Evolutionary conservation across 371 early-diverging fungal species (phyloP), one percentile per base, ranked within the genome.

Genomic region (Mucor saturninus): DNA sequence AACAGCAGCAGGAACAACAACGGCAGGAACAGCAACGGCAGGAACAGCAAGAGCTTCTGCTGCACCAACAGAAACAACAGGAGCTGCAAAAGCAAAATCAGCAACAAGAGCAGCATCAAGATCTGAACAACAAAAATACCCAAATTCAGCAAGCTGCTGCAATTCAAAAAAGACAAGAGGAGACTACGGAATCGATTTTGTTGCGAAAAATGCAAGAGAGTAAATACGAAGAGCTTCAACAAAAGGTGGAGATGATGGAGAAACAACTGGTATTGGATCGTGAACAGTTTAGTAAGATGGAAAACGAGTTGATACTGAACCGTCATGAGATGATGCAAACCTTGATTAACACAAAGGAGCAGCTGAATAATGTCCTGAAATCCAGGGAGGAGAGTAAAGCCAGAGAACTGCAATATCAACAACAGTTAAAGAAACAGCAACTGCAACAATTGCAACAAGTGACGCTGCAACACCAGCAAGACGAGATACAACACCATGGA

Each of bases 251-350:
- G 2, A 11, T 38, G 4, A 67, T 62, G 54, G 54, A 54, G 53
- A 51, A 67, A 29, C 62, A 67, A 13, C 58, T 58, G 2, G 56
- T 56, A 3, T 49, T 42, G 7, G 68, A 67, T 15, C 26, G 63
- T 38, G 63, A 62, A 26, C 59, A 67, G 13, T 62, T 58, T 58
- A 15, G 37, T n/a, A 53, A 40, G 42, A 58, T 62, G 29, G 68
- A 67, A 11, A 49, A 54, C 13, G 59, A 59, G 39, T 38, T 59
- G 8, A 26, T 59, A 15, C 35, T 10, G 1, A 37, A 59, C 49
- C 59, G 59, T 46, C 50, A 46, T 4, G 31, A 30, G 15, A 56
- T 56, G 56, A 31, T 43, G 45, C 29, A 56, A n/a, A 42, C 42
- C 6, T 26, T 56, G 2, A 39, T 40, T 14, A 43, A 56, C 8